Evolutionary conservation across 2,329 filamentous ascomycete genomes (phyloP).

Genomic region (Fusarium sarcochroum): DNA sequence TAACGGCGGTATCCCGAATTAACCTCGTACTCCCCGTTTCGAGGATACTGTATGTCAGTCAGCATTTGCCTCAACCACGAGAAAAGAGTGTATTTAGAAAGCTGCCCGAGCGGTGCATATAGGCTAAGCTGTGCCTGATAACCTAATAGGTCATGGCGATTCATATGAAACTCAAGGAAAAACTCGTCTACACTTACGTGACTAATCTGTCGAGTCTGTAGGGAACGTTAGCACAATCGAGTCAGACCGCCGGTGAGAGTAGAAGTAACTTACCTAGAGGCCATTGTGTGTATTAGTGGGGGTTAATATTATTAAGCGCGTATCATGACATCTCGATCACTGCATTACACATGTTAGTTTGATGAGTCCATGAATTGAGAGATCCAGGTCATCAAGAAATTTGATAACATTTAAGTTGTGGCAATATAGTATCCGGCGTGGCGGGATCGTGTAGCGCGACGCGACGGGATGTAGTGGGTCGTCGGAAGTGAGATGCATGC

Average conservation of each 20-base stretch:
- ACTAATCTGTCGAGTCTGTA: constrained; percentile 85
- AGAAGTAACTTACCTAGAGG: constrained; percentile 63
- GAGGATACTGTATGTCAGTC: constrained; percentile 75
- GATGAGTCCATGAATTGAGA: background rate
- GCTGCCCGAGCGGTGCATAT: background rate
- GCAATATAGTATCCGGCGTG: constrained; percentile 38
- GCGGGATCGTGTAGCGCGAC: constrained; percentile 50
- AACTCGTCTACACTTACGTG: constrained; percentile 74
- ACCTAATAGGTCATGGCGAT: background rate
- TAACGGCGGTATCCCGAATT: constrained; percentile 96
- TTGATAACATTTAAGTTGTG: constrained; percentile 21
- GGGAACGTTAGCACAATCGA: constrained; percentile 27
- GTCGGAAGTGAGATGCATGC: constrained; percentile 46
- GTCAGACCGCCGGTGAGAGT: background rate
- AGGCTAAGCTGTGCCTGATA: background rate
- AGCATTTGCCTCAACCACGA: constrained; percentile 14
- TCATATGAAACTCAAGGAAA: background rate
- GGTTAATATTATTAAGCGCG: constrained; percentile 31
- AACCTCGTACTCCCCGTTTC: constrained; percentile 97
- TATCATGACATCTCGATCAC: constrained; percentile 51
- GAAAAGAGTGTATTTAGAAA: background rate
- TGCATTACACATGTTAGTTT: constrained; percentile 35
- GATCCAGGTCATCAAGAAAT: constrained; percentile 16
- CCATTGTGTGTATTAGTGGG: constrained; percentile 63
- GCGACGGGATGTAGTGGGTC: constrained; percentile 47